Evolutionary conservation across 148 eudicot species (phyloP).

Genomic region (Chenopodium suecicum): DNA sequence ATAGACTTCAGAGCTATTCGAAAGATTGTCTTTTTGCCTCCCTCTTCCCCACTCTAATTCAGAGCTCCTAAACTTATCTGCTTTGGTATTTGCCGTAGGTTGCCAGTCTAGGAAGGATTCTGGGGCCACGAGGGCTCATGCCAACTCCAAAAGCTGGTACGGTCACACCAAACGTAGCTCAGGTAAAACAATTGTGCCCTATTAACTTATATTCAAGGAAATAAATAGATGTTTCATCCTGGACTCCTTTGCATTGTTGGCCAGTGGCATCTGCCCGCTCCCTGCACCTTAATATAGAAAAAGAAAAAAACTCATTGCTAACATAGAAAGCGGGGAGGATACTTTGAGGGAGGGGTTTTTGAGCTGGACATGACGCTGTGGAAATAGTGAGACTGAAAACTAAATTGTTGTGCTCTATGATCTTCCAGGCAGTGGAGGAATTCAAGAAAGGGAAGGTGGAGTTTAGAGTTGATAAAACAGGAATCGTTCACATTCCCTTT

Average conservation of each 20-base stretch:
- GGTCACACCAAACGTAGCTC: conserved; percentile 81
- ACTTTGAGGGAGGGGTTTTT: neutral
- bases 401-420: neutral
- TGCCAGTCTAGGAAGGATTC: conserved; percentile 82
- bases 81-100: conserved; percentile 45
- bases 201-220: neutral
- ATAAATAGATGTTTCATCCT: neutral
- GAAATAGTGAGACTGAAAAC: neutral
- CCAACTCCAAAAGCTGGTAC: conserved; percentile 99
- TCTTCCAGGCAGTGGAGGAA: conserved; percentile 76
- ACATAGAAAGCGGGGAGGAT: neutral
- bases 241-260: neutral
- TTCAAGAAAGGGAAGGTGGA: conserved; percentile 98
- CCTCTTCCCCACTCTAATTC: neutral
- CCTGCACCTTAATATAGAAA: neutral
- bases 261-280: neutral
- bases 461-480: conserved; percentile 93
- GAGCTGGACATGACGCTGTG: neutral
- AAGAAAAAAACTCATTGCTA: neutral
- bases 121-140: conserved; percentile 98
- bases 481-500: conserved; percentile 94
- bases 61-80: neutral
- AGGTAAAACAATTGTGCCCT: conserved; percentile 45
- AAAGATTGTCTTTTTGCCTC: neutral
- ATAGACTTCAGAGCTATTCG: neutral